These are phyloP conservation scores for Omphalotus guepiniiformis DNA, from an alignment of 768 basidiomycete genomes.

Conservation along the genomic window DNA sequence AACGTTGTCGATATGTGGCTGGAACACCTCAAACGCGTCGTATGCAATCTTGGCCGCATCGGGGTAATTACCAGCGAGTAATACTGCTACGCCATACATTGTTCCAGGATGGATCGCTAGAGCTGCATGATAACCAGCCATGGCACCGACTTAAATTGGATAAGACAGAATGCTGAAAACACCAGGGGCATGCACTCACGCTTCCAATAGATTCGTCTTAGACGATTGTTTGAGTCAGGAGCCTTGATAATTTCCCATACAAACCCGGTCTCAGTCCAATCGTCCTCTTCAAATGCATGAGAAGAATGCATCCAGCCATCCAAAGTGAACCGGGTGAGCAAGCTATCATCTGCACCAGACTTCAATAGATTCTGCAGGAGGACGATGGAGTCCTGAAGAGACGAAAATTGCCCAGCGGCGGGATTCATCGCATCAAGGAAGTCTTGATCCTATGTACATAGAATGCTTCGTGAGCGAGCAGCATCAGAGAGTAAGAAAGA, in stretches of 20 bases:
- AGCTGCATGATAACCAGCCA: slow-evolving; percentile 21
- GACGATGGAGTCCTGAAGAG: slow-evolving; percentile 30
- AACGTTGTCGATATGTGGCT: slow-evolving; percentile 20
- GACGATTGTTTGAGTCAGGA: slow-evolving; percentile 21
- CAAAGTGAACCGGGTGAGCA: slow-evolving; percentile 19
- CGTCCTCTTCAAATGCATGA: slow-evolving; percentile 28
- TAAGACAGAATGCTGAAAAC: neutral
- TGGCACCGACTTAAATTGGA: slow-evolving; percentile 22
- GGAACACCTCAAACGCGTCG: slow-evolving; percentile 20
- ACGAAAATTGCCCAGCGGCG: slow-evolving; percentile 36
- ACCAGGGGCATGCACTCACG: slow-evolving; percentile 10
- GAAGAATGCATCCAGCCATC: slow-evolving; percentile 26
- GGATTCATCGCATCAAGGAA: slow-evolving; percentile 35
- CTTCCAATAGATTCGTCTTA: slow-evolving; percentile 24
- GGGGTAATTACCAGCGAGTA: slow-evolving; percentile 22
- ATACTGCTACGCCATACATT: slow-evolving; percentile 24
- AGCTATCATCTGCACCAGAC: slow-evolving; percentile 19
- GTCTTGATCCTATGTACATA: slow-evolving; percentile 38
- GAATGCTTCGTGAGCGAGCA: too few relatives aligned
- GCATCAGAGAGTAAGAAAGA: too few relatives aligned
- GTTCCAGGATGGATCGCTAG: slow-evolving; percentile 23
- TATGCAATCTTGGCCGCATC: slow-evolving; percentile 17
- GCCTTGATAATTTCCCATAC: slow-evolving; percentile 27
- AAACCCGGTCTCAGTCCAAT: slow-evolving; percentile 20
- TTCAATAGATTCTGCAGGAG: slow-evolving; percentile 31